Conservation (phyloP, 2,329 filamentous ascomycete species). For the Botrytis tulipae region DNA sequence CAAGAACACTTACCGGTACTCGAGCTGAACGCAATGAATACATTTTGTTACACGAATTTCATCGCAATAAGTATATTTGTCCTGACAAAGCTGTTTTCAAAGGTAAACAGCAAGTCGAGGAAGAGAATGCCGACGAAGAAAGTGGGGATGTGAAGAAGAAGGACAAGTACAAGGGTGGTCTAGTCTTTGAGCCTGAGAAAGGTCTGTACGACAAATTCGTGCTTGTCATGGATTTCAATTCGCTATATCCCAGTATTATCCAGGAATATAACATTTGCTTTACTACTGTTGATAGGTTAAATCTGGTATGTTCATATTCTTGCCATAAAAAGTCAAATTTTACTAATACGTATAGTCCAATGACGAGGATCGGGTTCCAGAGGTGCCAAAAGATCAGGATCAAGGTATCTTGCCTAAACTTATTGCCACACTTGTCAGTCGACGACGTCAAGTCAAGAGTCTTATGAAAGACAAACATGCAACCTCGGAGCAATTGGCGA, state of each 20-base stretch:
- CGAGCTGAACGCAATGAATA: slow-evolving; percentile 98
- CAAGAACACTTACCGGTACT: slow-evolving; percentile 89
- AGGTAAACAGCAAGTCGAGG: slow-evolving; percentile 68
- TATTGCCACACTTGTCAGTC: slow-evolving; percentile 86
- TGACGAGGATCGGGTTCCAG: slow-evolving; percentile 84
- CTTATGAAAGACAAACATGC: slow-evolving; percentile 94
- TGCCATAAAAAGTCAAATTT: neutral
- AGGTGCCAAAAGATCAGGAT: slow-evolving; percentile 74
- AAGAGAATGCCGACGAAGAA: slow-evolving; percentile 68
- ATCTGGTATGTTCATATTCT: slow-evolving; percentile 54
- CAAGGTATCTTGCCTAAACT: slow-evolving; percentile 86
- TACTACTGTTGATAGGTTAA: slow-evolving; percentile 83
- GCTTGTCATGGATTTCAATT: slow-evolving; percentile 99
- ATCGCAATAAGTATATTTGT: slow-evolving; percentile 96
- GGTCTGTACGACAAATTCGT: slow-evolving; percentile 98
- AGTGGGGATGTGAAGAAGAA: slow-evolving; percentile 86
- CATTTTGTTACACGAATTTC: slow-evolving; percentile 96
- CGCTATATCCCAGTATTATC: slow-evolving; percentile 98
- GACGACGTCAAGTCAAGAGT: slow-evolving; percentile 88
- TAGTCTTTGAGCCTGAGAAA: slow-evolving; percentile 97
- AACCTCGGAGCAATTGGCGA: slow-evolving; percentile 80
- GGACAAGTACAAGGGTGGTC: slow-evolving; percentile 97
- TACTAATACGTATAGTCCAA: slow-evolving; percentile 52
- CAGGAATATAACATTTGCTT: slow-evolving; percentile 99
- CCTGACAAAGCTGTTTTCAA: slow-evolving; percentile 89